Percentiles rank a stretch among this genome's conserved stretches.
Evolutionary conservation across 306 rosid species (phyloP).

Genomic region (Prunus kanzakura): DNA sequence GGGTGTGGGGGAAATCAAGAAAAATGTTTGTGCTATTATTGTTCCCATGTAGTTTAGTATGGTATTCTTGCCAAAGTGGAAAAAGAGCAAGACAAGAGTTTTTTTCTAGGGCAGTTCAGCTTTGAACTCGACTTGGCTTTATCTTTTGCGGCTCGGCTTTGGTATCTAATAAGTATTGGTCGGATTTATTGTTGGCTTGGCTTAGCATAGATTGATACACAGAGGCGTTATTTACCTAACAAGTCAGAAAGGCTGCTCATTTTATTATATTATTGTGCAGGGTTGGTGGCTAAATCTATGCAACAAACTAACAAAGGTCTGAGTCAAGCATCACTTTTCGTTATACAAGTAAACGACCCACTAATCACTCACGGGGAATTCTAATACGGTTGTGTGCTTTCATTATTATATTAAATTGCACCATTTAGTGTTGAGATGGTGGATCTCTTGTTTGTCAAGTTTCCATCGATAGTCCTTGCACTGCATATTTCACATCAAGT

Average conservation of each 20-base stretch:
- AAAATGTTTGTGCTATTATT: neutral
- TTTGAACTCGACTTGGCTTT: neutral
- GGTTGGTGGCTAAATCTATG: neutral
- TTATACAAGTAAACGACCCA: neutral
- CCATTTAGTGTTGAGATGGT: neutral
- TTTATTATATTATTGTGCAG: neutral
- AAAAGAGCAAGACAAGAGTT: neutral
- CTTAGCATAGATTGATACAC: neutral
- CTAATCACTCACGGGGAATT: neutral
- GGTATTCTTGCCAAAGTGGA: slow-evolving; percentile 12
- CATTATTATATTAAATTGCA: neutral
- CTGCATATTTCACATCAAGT: neutral
- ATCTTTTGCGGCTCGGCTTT: neutral
- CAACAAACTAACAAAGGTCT: neutral
- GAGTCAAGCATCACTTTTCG: neutral
- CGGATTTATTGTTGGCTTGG: neutral
- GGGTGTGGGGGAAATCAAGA: slow-evolving; percentile 15
- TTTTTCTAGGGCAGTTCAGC: neutral
- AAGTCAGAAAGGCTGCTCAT: neutral
- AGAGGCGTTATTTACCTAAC: slow-evolving; percentile 5
- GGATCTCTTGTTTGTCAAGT: neutral
- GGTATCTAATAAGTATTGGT: neutral
- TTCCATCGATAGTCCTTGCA: neutral
- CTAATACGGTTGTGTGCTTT: neutral
- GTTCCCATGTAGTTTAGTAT: neutral